Conservation (phyloP, 352 stramenopile genomes). For the Pythium biforme region DNA sequence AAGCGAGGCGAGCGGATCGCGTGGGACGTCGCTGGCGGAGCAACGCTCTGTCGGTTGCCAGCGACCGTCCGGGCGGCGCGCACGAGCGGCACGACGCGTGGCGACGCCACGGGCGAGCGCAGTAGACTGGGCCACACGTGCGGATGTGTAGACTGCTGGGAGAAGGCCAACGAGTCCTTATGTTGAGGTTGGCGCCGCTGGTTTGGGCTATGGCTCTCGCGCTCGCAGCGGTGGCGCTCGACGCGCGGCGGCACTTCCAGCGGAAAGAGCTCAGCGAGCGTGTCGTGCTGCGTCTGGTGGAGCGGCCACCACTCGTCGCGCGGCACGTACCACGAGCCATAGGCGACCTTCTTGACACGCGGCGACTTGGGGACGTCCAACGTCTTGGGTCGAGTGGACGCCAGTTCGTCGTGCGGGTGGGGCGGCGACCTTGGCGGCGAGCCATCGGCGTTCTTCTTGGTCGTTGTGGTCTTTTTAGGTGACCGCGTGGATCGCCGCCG, state of each 20-base stretch:
- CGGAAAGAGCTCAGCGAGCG: constrained; percentile 30
- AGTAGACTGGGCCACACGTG: constrained; percentile 22
- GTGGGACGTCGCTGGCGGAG: background rate
- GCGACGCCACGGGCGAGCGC: constrained; percentile 1
- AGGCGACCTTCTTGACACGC: constrained; percentile 25
- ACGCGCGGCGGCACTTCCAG: background rate
- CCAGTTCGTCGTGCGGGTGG: background rate
- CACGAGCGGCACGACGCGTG: constrained; percentile 4
- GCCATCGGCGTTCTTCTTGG: background rate
- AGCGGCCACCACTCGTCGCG: constrained; percentile 50
- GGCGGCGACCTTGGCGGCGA: background rate
- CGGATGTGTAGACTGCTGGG: background rate
- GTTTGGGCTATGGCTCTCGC: background rate
- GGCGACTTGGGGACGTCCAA: background rate
- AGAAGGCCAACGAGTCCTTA: background rate
- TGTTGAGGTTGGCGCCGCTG: background rate
- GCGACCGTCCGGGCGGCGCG: background rate
- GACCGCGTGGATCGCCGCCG: background rate
- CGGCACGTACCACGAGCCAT: constrained; percentile 64
- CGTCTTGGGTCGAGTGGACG: background rate
- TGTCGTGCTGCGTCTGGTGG: constrained; percentile 38
- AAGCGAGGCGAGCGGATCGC: background rate
- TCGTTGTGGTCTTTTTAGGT: background rate
- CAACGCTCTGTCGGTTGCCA: no score
- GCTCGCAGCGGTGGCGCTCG: constrained; percentile 9